Base-by-base conservation (phyloP, 441 rosid genomes). In the Metrosideros polymorpha region DNA sequence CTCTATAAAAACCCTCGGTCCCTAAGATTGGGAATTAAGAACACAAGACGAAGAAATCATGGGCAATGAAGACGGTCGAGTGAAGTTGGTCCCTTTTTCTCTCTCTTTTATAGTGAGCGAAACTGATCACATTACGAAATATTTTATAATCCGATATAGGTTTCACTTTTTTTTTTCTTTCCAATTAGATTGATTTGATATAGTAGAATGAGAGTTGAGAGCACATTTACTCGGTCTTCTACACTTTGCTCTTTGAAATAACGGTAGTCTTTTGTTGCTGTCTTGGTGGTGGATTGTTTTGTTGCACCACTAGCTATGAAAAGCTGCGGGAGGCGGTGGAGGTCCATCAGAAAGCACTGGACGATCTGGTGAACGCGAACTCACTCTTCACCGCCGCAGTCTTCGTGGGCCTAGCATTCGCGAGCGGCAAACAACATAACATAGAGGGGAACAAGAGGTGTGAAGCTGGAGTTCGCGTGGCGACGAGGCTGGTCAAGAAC, bases 11-110 rank as follows among this genome's bases (percentile, higher is more conserved):
- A 9, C 47, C 45, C 77, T 3, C 8, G 3, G 1, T 66, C 45
- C 45, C 45, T 2, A 35, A 66, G 77, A 0, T 66, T 19, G 77
- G 77, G 35, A 39, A 66, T 66, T 10, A 35, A n/a, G 15, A 66
- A 4, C 9, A 2, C 45, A 9, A 10, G 1, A 35, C 45, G 27
- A 66, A 35, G 8, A 35, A 66, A 66, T 19, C 27, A 66, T 32
- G 45, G 0, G 14, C 25, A 6, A 6, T 19, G 1, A 4, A 5
- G 5, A 15, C 6, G 9, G 13, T 17, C 0, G 1, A 2, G 2
- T 35, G 25, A 0, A 71, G 79, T 39, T 13, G 22, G 79, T 71
- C n/a, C 15, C 47, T 32, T 71, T 63, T 7, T 39, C 47, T 39
- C 27, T 63, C 27, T 32, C 47, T 71, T 3, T 71, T 39, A 39